Evolutionary conservation across 805 yeast genomes (phyloP).

Genomic region (Candida boleticola): DNA sequence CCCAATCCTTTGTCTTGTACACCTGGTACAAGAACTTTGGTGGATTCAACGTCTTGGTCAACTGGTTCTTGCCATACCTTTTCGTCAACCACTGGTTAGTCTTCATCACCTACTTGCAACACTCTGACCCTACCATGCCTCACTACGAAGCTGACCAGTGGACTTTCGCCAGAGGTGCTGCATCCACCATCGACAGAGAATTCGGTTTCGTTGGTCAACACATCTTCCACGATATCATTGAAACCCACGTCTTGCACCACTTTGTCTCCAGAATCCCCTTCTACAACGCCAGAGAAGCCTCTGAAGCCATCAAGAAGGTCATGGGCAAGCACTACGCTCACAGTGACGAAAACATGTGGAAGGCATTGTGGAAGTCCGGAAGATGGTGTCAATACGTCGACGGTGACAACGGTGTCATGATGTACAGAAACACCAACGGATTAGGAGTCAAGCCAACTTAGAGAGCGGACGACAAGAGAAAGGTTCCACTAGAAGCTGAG

Average conservation of each 20-base stretch:
- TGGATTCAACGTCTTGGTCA: constrained; percentile 55
- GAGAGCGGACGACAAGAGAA: too few species aligned
- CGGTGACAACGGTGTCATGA: constrained; percentile 65
- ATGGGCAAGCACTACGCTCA: constrained; percentile 79
- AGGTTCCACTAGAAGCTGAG: not conserved
- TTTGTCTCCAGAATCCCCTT: constrained; percentile 82
- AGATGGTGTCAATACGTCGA: constrained; percentile 73
- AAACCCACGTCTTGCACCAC: constrained; percentile 88
- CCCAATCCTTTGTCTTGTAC: constrained; percentile 53
- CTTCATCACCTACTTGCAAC: constrained; percentile 81
- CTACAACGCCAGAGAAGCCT: constrained; percentile 79
- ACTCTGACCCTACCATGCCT: constrained; percentile 75
- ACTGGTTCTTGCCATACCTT: constrained; percentile 75
- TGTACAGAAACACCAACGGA: constrained; percentile 73
- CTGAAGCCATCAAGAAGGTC: constrained; percentile 74
- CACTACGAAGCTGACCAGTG: constrained; percentile 75
- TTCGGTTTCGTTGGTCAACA: constrained; percentile 77
- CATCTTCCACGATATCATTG: constrained; percentile 85
- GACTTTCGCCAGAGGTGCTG: constrained; percentile 89
- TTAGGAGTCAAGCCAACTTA: constrained; percentile 27
- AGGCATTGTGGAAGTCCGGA: constrained; percentile 58
- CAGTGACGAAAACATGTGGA: constrained; percentile 72
- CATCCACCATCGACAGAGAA: constrained; percentile 83
- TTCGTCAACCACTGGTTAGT: constrained; percentile 91
- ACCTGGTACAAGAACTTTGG: constrained; percentile 64